Base-by-base conservation (phyloP, 2,329 filamentous ascomycete genomes). In the Hortaea werneckii region DNA sequence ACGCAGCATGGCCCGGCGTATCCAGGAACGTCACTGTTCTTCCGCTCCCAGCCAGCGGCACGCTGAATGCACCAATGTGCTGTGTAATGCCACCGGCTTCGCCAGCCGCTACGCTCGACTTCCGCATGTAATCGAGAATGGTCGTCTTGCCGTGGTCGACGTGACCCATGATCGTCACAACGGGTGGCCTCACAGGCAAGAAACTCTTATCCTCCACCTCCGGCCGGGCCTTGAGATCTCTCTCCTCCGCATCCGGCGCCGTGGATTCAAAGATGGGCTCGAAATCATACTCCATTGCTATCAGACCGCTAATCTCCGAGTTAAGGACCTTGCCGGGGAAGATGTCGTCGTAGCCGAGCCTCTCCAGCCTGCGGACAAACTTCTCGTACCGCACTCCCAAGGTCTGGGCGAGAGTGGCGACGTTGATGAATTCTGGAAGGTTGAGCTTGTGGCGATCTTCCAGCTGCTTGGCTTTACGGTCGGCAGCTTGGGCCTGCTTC, bases 111-210 rank as follows among this genome's bases (percentile, higher is more conserved):
- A 98, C 80, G 5, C 88, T 95, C 1, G 89, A 92, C 57, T 95
- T 94, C 34, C 92, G 85, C 39, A 98, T 73, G 68, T 83, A 96
- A 63, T 98, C 92, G 7, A 98, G 74, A 37, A 98, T 81, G 0
- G 94, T 98, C 0, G 92, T 98, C 71, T 98, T 98, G 44, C 92
- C 92, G 64, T 98, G 92, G 63, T 98, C 94, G 57, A 98, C 92
- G 54, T 98, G 92, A 2, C 92, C 92, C 94, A 98, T 98, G 60
- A 98, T 98, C 0, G 94, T 96, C 35, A 98, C 89, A 32, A 98
- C 87, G 0, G 92, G 94, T 6, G 92, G 90, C 11, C 94, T 79
- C 30, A 72, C 66, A 1, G 88, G 87, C 6, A 95, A 67, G 10
- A 65, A 56, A 0, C 83, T 79, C 41, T 72, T 76, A 63, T 90